Percentiles rank a stretch among this genome's conserved stretches.
phyloP scores from a whole-genome alignment of 345 rosid genomes.

The Eutrema yunnanense region DNA sequence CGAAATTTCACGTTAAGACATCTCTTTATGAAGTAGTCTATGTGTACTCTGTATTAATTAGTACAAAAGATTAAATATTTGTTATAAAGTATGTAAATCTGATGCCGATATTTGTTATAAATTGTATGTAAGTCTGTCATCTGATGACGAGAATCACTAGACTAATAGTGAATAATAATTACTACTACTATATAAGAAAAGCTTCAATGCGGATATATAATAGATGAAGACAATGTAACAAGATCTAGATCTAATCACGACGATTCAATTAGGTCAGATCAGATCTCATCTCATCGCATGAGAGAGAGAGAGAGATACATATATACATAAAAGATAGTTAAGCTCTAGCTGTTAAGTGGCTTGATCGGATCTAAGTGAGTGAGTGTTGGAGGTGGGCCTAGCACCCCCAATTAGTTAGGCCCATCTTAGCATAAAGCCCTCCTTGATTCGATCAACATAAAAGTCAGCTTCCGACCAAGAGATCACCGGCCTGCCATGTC shows the following conservation, averaged over 20 bases:
- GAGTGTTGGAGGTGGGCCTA: too few relatives aligned
- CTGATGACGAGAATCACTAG: not conserved
- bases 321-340: not conserved
- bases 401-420: too few relatives aligned
- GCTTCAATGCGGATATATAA: too few relatives aligned
- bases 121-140: not conserved
- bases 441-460: too few relatives aligned
- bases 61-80: not conserved
- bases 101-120: not conserved
- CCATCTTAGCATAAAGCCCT: too few relatives aligned
- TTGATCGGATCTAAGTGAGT: not conserved
- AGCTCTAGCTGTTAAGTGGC: not conserved
- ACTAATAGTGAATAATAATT: too few relatives aligned
- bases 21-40: not conserved
- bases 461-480: too few relatives aligned
- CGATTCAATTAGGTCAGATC: conserved; percentile 3
- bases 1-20: not conserved
- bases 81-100: not conserved
- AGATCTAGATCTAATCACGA: conserved; percentile 27
- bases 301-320: not conserved
- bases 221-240: not conserved
- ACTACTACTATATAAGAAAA: too few relatives aligned
- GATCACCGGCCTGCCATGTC: too few relatives aligned
- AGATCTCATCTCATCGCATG: conserved; percentile 25
- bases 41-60: not conserved